phyloP scores from a whole-genome alignment of 2,329 filamentous ascomycete species.

The Nemania sp. region DNA sequence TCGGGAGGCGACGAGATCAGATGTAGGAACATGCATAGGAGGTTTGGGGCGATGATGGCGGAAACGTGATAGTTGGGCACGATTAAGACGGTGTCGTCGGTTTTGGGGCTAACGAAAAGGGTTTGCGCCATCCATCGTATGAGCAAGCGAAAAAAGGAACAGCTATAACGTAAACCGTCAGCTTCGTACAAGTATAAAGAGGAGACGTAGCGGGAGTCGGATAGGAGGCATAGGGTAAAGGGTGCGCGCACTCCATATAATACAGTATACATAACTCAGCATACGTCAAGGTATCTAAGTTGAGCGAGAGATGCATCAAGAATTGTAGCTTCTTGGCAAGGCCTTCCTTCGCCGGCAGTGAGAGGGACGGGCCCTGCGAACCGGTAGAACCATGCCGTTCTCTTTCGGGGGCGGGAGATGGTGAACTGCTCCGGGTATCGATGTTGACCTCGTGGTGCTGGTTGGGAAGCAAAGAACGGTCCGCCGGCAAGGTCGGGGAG shows the following conservation, averaged over 20 bases:
- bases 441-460: constrained; percentile 42
- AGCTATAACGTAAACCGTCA: constrained; percentile 57
- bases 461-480: constrained; percentile 46
- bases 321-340: constrained; percentile 70
- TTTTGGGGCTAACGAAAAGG: constrained; percentile 73
- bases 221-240: not conserved
- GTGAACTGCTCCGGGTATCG: constrained; percentile 25
- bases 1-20: constrained; percentile 65
- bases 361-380: constrained; percentile 46
- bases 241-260: constrained; percentile 74
- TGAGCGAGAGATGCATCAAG: constrained; percentile 69
- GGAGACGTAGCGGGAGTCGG: not conserved
- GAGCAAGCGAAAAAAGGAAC: constrained; percentile 72
- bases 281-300: constrained; percentile 72
- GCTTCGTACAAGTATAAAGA: constrained; percentile 12
- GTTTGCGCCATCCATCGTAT: constrained; percentile 70
- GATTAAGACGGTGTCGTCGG: constrained; percentile 66
- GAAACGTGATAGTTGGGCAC: constrained; percentile 70
- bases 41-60: constrained; percentile 68
- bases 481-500: constrained; percentile 57
- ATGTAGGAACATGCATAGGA: constrained; percentile 71
- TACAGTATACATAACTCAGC: constrained; percentile 74
- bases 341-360: constrained; percentile 51
- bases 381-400: constrained; percentile 34
- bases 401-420: constrained; percentile 30